phyloP scores from a whole-genome alignment of 1,284 basidiomycete genomes.

The Flammula alnicola region DNA sequence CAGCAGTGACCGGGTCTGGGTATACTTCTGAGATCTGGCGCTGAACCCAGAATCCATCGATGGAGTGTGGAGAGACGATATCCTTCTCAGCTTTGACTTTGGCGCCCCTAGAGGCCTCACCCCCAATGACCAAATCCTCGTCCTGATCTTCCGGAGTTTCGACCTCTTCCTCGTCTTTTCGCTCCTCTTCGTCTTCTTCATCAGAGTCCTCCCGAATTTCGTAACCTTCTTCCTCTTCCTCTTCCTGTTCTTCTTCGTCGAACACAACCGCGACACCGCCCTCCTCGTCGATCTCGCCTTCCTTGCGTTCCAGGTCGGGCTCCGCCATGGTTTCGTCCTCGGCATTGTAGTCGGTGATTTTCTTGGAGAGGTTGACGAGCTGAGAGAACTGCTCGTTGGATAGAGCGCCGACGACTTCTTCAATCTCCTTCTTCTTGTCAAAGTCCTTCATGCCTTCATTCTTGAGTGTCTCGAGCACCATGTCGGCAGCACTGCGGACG shows the following conservation, averaged over 20 bases:
- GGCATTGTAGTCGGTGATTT: slow-evolving; percentile 94
- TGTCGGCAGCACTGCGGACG: slow-evolving; percentile 92
- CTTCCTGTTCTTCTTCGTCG: slow-evolving; percentile 93
- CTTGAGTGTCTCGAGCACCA: slow-evolving; percentile 89
- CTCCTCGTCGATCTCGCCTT: slow-evolving; percentile 89
- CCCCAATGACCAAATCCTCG: slow-evolving; percentile 78
- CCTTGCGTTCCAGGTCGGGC: slow-evolving; percentile 77
- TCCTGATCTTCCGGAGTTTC: slow-evolving; percentile 50
- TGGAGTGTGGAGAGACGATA: slow-evolving; percentile 85
- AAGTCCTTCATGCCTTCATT: slow-evolving; percentile 93
- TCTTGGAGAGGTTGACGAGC: slow-evolving; percentile 89
- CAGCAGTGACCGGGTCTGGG: slow-evolving; percentile 92
- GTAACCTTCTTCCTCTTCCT: slow-evolving; percentile 86
- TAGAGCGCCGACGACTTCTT: slow-evolving; percentile 76
- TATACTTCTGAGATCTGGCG: slow-evolving; percentile 91
- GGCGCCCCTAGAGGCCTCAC: slow-evolving; percentile 48
- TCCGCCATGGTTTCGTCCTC: slow-evolving; percentile 82
- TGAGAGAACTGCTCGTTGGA: slow-evolving; percentile 84
- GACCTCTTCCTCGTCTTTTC: slow-evolving; percentile 47
- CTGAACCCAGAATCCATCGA: slow-evolving; percentile 99
- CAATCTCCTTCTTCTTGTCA: slow-evolving; percentile 96
- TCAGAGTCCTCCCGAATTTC: slow-evolving; percentile 82
- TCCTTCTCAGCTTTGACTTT: slow-evolving; percentile 73
- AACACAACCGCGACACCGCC: slow-evolving; percentile 96
- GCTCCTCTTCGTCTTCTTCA: slow-evolving; percentile 73